Evolutionary conservation across 1,139 yeast genomes (phyloP), one percentile per base, ranked within the genome.

Genomic region (Geotrichum phurueaensis): DNA sequence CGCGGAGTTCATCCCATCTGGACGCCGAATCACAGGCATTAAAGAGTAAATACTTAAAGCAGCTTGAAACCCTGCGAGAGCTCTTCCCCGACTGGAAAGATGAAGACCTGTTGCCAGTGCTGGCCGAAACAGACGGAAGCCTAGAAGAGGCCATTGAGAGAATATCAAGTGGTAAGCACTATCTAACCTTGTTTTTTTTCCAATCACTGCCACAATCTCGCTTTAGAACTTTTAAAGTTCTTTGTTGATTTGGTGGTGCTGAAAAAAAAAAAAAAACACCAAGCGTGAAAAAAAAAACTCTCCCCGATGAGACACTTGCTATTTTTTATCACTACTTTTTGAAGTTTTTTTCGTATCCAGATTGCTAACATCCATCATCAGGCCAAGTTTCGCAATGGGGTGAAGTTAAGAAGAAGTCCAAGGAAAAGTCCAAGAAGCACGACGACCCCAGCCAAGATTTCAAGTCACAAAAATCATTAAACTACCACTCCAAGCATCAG

Each of bases 71-170:
- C 56, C 82, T 94, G 70, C 76, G 81, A 61, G 98, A 94, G 74
- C 80, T 94, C 80, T 92, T 94, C 78, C 96, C 97, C 51, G 97
- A 89, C 72, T 94, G 99, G 99, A 84, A 89, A 62, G 79, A 82
- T 59, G 96, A 89, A 53, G 99, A 94, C 72, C 84, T 94, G 73
- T 76, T 81, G 59, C 83, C 87, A 60, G 85, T 90, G 63, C 84
- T 92, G 67, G 79, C 80, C 62, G 98, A 94, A 75, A 83, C 87
- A 68, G 79, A 76, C 64, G 81, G 86, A 67, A 91, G 88, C 70
- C 79, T 90, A 67, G 96, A 88, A 71, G 81, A 83, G 57, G 90
- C 94, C 66, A 86, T 89, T 68, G 92, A 87, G 71, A 86, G 91
- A 75, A 92, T 94, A 75, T 86, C 95, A 64, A 89, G 90, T 66